Conservation (phyloP, 768 basidiomycete species). For the Tulasnella sp. region DNA sequence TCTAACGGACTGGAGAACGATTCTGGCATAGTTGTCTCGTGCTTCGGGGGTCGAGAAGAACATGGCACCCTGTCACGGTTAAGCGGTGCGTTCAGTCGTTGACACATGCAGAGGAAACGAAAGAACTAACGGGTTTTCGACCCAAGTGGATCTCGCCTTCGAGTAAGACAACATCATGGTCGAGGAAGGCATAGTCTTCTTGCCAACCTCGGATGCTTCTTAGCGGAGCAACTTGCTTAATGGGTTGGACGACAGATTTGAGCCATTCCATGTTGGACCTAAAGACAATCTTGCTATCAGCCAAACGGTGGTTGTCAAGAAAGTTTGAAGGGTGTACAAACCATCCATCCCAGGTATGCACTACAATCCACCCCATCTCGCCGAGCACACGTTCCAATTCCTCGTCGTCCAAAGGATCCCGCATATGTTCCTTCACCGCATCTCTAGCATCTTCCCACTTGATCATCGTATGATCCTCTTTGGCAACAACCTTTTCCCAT, state of each 20-base stretch:
- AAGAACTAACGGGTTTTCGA: slow-evolving; percentile 38
- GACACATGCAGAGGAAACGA: background rate
- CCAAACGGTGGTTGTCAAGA: background rate
- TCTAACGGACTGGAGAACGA: slow-evolving; percentile 39
- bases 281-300: background rate
- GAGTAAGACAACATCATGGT: slow-evolving; percentile 44
- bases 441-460: slow-evolving; percentile 37
- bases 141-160: slow-evolving; percentile 44
- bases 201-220: slow-evolving; percentile 42
- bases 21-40: slow-evolving; percentile 39
- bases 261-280: slow-evolving; percentile 47
- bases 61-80: slow-evolving; percentile 34
- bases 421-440: slow-evolving; percentile 29
- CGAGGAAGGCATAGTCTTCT: slow-evolving; percentile 42
- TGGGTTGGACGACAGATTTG: slow-evolving; percentile 44
- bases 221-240: slow-evolving; percentile 41
- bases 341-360: slow-evolving; percentile 45
- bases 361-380: slow-evolving; percentile 43
- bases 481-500: slow-evolving; percentile 11
- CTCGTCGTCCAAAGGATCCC: slow-evolving; percentile 35
- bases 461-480: slow-evolving; percentile 34
- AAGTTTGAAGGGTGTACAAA: slow-evolving; percentile 36
- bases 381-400: slow-evolving; percentile 39
- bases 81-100: background rate
- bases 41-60: slow-evolving; percentile 39